phyloP scores from a whole-genome alignment of 169 alveolate genomes.

The Plasmodium berghei region DNA sequence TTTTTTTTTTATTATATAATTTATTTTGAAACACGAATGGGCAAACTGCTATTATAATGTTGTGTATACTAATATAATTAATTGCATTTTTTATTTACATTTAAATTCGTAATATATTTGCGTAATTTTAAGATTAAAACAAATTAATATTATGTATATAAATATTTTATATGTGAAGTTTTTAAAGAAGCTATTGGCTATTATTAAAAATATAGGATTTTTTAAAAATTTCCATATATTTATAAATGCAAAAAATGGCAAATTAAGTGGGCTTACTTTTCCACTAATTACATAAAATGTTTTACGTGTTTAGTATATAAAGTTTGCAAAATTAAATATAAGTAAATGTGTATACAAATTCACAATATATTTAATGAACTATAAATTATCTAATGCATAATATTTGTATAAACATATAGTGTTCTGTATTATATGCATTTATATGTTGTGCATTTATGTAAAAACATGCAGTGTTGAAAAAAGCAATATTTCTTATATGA shows the following conservation, averaged over 20 bases:
- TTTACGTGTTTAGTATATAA: no score
- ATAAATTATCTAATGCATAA: constrained; percentile 14
- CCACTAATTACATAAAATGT: constrained; percentile 20
- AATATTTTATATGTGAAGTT: no score
- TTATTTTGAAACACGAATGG: no score
- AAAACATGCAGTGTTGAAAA: constrained; percentile 42
- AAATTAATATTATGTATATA: no score
- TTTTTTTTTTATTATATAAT: no score
- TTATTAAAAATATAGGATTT: constrained; percentile 18
- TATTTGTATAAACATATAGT: constrained; percentile 3
- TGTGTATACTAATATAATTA: no score
- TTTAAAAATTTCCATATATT: constrained; percentile 57
- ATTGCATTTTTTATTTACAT: no score
- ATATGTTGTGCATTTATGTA: constrained; percentile 17
- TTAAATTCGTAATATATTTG: no score
- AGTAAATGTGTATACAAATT: neutral
- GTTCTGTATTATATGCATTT: constrained; percentile 11
- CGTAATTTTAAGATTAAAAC: no score
- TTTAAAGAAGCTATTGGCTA: no score
- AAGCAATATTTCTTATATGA: neutral
- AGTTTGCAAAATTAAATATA: no score
- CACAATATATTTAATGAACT: neutral
- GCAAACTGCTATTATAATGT: no score
- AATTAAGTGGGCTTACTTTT: constrained; percentile 28
- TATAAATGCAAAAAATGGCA: constrained; percentile 28